phyloP scores from a whole-genome alignment of 2,329 filamentous ascomycete genomes.

The Diaporthe vexans region DNA sequence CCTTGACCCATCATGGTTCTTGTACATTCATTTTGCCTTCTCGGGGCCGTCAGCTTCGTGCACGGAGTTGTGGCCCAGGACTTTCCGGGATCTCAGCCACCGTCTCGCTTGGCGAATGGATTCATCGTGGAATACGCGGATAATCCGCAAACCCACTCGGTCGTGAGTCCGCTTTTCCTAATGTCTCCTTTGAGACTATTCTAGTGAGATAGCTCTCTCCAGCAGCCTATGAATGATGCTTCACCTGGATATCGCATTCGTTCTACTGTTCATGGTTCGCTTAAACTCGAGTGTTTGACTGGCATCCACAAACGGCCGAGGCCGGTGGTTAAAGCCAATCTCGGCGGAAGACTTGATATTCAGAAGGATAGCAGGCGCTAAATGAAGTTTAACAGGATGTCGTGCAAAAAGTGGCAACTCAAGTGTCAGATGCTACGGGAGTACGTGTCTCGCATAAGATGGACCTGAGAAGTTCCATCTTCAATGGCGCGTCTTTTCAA shows the following conservation, averaged over 20 bases:
- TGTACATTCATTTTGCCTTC: constrained; percentile 16
- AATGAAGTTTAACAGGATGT: constrained; percentile 4
- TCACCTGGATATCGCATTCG: neutral
- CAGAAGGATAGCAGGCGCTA: neutral
- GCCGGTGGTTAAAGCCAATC: too few species aligned
- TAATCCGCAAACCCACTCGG: constrained; percentile 15
- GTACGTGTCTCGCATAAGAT: constrained; percentile 30
- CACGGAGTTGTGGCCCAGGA: constrained; percentile 17
- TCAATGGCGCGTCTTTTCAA: constrained; percentile 31
- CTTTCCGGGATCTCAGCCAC: neutral
- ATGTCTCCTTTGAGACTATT: neutral
- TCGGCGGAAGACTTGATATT: neutral
- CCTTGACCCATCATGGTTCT: neutral
- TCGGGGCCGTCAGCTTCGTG: constrained; percentile 19
- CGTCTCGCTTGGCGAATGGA: constrained; percentile 25
- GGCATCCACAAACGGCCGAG: neutral
- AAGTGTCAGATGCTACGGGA: constrained; percentile 23
- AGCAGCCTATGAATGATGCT: too few species aligned
- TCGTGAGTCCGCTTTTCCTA: neutral
- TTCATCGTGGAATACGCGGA: constrained; percentile 36
- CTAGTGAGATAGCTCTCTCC: neutral
- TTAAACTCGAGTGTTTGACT: neutral
- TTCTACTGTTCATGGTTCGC: neutral
- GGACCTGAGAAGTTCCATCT: constrained; percentile 27
- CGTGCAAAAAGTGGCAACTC: constrained; percentile 9